phyloP scores from a whole-genome alignment of 352 stramenopile genomes.

The Phytopythium oedochilum region DNA sequence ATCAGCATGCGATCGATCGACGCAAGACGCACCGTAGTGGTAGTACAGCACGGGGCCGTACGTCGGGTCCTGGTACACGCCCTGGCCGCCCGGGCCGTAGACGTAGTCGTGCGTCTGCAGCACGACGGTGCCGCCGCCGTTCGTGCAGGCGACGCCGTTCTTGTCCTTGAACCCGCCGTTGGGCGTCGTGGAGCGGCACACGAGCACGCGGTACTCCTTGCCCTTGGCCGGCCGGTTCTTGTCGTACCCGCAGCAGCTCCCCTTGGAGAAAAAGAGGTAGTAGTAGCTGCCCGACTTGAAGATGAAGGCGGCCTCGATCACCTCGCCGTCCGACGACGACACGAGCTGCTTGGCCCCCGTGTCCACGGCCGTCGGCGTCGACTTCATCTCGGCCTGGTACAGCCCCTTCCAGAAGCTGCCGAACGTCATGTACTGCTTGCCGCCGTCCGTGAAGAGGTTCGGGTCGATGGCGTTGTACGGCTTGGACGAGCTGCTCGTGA shows the following conservation, averaged over 20 bases:
- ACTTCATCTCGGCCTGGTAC: conserved; percentile 16
- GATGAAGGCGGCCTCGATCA: conserved; percentile 30
- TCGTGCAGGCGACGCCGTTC: conserved; percentile 21
- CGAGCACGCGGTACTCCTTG: conserved; percentile 16
- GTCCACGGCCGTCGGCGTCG: conserved; percentile 7
- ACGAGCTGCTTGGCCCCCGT: conserved; percentile 11
- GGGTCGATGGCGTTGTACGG: conserved; percentile 54
- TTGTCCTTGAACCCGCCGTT: conserved; percentile 36
- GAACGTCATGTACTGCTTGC: conserved; percentile 39
- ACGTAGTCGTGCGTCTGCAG: conserved; percentile 36
- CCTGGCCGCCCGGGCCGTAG: conserved; percentile 41
- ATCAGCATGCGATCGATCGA: too few relatives aligned
- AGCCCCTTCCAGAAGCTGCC: conserved; percentile 39
- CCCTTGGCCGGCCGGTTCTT: conserved; percentile 23
- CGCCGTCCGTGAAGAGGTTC: conserved; percentile 30
- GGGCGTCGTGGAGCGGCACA: conserved; percentile 7
- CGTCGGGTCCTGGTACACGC: conserved; percentile 37
- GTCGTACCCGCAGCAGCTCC: conserved; percentile 28
- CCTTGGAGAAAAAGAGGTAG: conserved; percentile 45
- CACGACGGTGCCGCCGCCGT: conserved; percentile 39
- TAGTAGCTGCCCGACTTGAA: conserved; percentile 32
- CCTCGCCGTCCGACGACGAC: conserved; percentile 20
- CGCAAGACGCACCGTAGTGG: conserved; percentile 36
- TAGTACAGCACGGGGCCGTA: conserved; percentile 46
- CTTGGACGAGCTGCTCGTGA: conserved; percentile 27